Evolutionary conservation across 345 rosid species (phyloP).

Genomic region (Lepidium aucheri): DNA sequence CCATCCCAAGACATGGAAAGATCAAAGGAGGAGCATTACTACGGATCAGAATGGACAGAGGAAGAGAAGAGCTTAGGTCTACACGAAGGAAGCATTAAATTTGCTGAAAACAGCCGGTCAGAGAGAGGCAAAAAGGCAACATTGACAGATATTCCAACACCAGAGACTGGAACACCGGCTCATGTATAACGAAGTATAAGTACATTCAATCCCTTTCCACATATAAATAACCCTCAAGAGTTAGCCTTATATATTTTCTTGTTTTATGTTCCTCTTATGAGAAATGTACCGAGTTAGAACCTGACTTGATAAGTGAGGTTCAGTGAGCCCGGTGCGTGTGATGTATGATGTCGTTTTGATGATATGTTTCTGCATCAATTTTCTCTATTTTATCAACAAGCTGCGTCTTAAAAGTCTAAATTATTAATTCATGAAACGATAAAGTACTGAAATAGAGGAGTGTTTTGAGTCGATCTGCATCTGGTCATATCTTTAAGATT

Average conservation of each 20-base stretch:
- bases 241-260: slow-evolving; percentile 4
- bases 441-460: background rate
- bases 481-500: slow-evolving; percentile 8
- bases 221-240: slow-evolving; percentile 9
- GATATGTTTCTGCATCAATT: slow-evolving; percentile 1
- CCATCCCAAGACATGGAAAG: slow-evolving; percentile 38
- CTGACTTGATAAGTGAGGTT: slow-evolving; percentile 22
- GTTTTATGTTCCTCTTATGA: slow-evolving; percentile 2
- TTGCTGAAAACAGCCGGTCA: slow-evolving; percentile 62
- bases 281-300: slow-evolving; percentile 22
- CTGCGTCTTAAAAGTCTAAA: background rate
- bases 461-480: background rate
- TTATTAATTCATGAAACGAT: background rate
- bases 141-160: slow-evolving; percentile 36
- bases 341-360: slow-evolving; percentile 16
- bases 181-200: slow-evolving; percentile 32
- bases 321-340: slow-evolving; percentile 18
- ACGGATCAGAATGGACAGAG: slow-evolving; percentile 56
- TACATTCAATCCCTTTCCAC: background rate
- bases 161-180: slow-evolving; percentile 41
- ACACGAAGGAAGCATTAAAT: slow-evolving; percentile 57
- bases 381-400: background rate
- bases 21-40: slow-evolving; percentile 57
- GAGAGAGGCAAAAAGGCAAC: slow-evolving; percentile 56
- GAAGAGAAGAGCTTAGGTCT: slow-evolving; percentile 56